These are phyloP conservation scores for Meira nashicola DNA, from an alignment of 1,284 basidiomycete species.

Conservation along the genomic window DNA sequence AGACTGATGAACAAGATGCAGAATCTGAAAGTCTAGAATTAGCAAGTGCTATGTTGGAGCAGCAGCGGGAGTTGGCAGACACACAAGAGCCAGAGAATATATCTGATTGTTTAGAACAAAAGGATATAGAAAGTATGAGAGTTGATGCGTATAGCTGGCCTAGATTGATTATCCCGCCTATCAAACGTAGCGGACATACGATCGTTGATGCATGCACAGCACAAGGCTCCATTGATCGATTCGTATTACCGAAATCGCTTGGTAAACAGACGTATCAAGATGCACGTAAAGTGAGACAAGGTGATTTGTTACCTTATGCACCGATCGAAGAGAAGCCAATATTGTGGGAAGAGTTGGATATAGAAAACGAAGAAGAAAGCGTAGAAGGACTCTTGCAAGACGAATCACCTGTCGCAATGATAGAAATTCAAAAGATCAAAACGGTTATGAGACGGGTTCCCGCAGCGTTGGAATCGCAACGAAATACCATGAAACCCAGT, in stretches of 20 bases:
- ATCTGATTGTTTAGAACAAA: not conserved
- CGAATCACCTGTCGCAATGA: not conserved
- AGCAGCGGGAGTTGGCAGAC: not conserved
- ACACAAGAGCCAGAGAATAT: not conserved
- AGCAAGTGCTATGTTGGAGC: not conserved
- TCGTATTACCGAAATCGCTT: conserved; percentile 84
- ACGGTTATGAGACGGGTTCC: not conserved
- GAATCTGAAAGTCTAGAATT: not conserved
- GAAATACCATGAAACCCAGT: no score
- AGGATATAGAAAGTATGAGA: conserved; percentile 7
- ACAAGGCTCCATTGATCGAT: conserved; percentile 78
- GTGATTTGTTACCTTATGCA: conserved; percentile 84
- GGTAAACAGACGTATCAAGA: conserved; percentile 93
- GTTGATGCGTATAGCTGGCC: conserved; percentile 63
- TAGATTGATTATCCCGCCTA: conserved; percentile 77
- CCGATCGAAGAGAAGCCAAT: not conserved
- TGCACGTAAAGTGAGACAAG: conserved; percentile 86
- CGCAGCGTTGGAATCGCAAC: not conserved
- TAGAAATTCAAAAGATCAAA: not conserved
- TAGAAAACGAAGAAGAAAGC: not conserved
- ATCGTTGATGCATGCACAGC: conserved; percentile 83
- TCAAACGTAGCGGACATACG: conserved; percentile 88
- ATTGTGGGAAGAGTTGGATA: not conserved
- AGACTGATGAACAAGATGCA: conserved; percentile 3
- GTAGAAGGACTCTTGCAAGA: not conserved